Evolutionary conservation across 2,329 filamentous ascomycete species (phyloP).

Genomic region (Cercospora canescens): DNA sequence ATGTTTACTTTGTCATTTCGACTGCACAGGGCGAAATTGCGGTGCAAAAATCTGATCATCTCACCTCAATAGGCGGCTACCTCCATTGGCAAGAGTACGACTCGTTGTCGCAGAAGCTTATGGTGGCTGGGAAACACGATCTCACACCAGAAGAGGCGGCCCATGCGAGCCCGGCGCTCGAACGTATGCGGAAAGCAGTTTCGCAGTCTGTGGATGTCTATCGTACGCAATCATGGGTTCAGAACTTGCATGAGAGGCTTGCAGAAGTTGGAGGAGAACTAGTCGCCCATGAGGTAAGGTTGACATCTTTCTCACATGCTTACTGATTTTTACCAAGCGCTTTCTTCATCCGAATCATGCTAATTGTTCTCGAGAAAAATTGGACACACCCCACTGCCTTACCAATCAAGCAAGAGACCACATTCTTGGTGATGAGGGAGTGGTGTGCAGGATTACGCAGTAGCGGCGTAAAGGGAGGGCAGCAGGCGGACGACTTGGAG

Average conservation of each 20-base stretch:
- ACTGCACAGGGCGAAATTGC: neutral
- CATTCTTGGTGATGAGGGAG: constrained; percentile 21
- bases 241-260: constrained; percentile 10
- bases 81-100: constrained; percentile 30
- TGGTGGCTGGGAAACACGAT: neutral
- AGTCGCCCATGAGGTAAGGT: constrained; percentile 3
- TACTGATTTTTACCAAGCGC: neutral
- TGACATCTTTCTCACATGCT: neutral
- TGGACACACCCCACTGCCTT: constrained; percentile 16
- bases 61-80: constrained; percentile 15
- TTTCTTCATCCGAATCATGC: neutral
- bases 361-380: neutral
- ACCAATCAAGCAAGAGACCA: constrained; percentile 21
- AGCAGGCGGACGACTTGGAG: constrained; percentile 13
- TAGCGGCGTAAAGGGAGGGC: neutral
- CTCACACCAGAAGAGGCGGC: neutral
- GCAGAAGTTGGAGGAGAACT: constrained; percentile 12
- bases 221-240: constrained; percentile 8
- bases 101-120: constrained; percentile 8
- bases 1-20: neutral
- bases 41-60: neutral
- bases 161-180: neutral
- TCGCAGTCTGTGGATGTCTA: neutral
- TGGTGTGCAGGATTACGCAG: constrained; percentile 16
- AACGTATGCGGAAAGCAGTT: neutral